Evolutionary conservation across 192 early-diverging fungal genomes (phyloP), one percentile per base, ranked within the genome.

Genomic region (Haplosporangium gracile): DNA sequence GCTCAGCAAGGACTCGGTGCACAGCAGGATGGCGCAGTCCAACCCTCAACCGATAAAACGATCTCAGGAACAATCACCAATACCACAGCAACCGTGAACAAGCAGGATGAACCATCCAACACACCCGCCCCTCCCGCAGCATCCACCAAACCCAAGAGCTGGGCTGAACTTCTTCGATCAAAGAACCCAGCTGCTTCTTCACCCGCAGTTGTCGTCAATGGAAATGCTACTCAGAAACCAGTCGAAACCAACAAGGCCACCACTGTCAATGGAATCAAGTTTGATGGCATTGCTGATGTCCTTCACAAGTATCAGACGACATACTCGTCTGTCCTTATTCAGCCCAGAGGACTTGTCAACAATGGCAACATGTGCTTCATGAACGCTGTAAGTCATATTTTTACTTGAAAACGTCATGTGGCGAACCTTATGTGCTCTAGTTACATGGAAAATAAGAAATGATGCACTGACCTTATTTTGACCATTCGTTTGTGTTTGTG

Each of bases 331-430:
- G 70, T 85, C 29, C 77, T 92, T 40, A 83, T 96, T 47, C 92
- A 94, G 76, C 98, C 98, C 20, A 94, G 98, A 39, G 99, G 99
- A 4, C 92, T 99, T 51, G 93, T 98, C 72, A 99, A 99, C 88
- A 96, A 93, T 70, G 98, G 98, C 42, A 99, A 99, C 89, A 98
- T 95, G 91, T 99, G 99, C 89, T 99, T 97, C 83, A 97, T 99
- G 95, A 99, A 99, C 85, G 96, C 95, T 53, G 96, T 98, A 91
- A 43, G 88, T 81, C 18, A 43, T 18, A 22, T 73, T 26, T 70
- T n/a, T 22, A 2, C 11, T n/a, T 6, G 29, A 51, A 10, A 29
- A 57, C 53, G 15, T 24, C 13, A 72, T 40, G 71, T 45, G 39
- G 22, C 26, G 72, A 73, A 51, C 40, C 26, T 26, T 22, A 73